Evolutionary conservation across 2,329 filamentous ascomycete species (phyloP), one percentile per base, ranked within the genome.

Genomic region (Dactylellina sp.): DNA sequence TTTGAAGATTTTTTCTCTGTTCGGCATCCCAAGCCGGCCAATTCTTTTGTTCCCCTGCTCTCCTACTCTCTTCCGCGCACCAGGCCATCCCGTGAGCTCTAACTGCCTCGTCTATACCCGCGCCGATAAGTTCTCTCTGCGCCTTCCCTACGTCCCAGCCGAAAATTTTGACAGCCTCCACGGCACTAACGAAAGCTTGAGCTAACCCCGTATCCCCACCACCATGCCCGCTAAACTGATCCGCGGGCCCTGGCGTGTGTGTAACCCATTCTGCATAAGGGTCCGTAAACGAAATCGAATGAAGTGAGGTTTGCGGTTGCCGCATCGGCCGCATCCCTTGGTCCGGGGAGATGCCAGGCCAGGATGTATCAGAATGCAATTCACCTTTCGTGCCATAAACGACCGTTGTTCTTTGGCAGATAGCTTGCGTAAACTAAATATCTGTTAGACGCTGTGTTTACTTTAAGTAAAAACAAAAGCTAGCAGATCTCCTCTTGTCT

Each of bases 21-120:
- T 62, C 32, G 6, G 40, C 44, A 47, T 75, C 71, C 71, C 71
- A 75, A 25, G 35, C 25, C 7, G 56, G 22, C 71, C 71, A 75
- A 44, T 37, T 56, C 24, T 60, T 68, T 22, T 42, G 49, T 24
- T 50, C 52, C 6, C 71, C 62, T 12, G 56, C 50, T 25, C 37
- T 42, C 35, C 71, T 49, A 16, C 71, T 75, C 78, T 96, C 91
- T 82, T 98, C 95, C 0, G 94, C 95, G 22, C 92, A 93, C 83
- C 97, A 99, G 0, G 97, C 94, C 82, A 95, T 87, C 1, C 91
- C 93, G 82, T 98, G 95, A 79, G 92, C 96, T 53, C 90, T 85
- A n/a, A 98, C 85, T 0, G 90, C 88, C 79, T 98, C 95, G 65
- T 97, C 92, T 6, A 97, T 82, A 14, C 77, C 78, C 32, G 72